Evolutionary conservation across 257 asterid genomes (phyloP), one percentile per base, ranked within the genome.

Genomic region (Nicotiana obtusifolia): DNA sequence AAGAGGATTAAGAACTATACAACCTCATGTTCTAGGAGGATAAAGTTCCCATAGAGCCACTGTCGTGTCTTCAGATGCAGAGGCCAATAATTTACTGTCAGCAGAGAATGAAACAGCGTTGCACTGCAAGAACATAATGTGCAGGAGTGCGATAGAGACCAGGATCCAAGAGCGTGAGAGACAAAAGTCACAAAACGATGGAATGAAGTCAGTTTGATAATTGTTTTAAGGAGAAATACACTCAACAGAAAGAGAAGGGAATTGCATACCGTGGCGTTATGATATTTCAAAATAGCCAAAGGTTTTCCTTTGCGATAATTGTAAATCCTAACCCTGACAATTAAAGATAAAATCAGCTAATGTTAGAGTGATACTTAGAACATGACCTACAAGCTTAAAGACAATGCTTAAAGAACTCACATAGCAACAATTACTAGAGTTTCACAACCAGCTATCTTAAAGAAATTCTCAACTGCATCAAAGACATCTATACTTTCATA

Each of bases 31-130:
- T 79, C 4, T 84, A 57, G 98, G 98, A 81, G 97, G 96, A 87
- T 95, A 91, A 83, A 95, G 83, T 76, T 92, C 99, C 99, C 98
- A 95, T 77, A 94, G 84, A 20, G 98, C 99, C 22, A 95, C 86
- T 3, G 94, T 95, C 0, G 95, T 82, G 65, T 95, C 99, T 86
- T 95, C 98, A 26, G 98, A 91, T 57, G 93, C 88, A 15, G 99
- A 95, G 44, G 97, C 98, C 95, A 94, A 80, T 77, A 92, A 60
- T 81, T 82, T 92, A 53, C 87, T 81, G 83, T 84, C 85, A 75
- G 81, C 76, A 2, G 97, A 91, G 89, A 95, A 95, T 17, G 94
- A 84, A 78, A 95, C 97, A 13, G 94, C 93, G 62, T 92, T 94
- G 81, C 97, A 94, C 84, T 89, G 88, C 89, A 85, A 66, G 66